Evolutionary conservation across 805 yeast species (phyloP).

Genomic region (Starmerella potacharoeniae): DNA sequence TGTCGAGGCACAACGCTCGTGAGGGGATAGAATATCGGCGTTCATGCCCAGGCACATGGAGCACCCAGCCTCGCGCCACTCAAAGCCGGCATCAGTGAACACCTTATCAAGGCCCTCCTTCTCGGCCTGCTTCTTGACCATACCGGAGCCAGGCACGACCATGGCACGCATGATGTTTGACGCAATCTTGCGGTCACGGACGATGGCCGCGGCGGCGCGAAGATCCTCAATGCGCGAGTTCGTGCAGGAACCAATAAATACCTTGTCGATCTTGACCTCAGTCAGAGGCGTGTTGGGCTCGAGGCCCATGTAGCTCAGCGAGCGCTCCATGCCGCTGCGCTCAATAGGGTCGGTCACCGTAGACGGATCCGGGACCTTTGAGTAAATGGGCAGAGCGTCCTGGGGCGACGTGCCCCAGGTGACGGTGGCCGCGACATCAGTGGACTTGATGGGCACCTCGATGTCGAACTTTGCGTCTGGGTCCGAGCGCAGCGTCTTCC

Average conservation of each 20-base stretch:
- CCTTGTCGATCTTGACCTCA: conserved; percentile 77
- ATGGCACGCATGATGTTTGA: conserved; percentile 66
- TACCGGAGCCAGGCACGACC: conserved; percentile 96
- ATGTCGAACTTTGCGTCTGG: conserved; percentile 82
- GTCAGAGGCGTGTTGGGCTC: conserved; percentile 66
- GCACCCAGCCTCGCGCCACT: conserved; percentile 99
- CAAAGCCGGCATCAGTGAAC: conserved; percentile 85
- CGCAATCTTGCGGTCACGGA: conserved; percentile 80
- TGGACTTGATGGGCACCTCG: conserved; percentile 68
- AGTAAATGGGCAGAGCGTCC: conserved; percentile 93
- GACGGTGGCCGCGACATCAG: conserved; percentile 85
- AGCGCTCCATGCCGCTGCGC: conserved; percentile 78
- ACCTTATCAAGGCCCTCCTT: conserved; percentile 86
- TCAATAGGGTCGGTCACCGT: conserved; percentile 48
- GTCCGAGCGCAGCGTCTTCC: conserved; percentile 82
- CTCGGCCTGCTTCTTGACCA: conserved; percentile 89
- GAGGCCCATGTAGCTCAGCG: conserved; percentile 86
- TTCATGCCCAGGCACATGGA: conserved; percentile 99
- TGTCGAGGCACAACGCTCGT: conserved; percentile 97
- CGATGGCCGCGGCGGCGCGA: conserved; percentile 89
- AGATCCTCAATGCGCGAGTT: conserved; percentile 95
- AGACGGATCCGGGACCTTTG: conserved; percentile 83
- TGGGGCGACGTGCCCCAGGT: conserved; percentile 99
- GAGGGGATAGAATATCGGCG: conserved; percentile 89
- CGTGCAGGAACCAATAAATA: conserved; percentile 96